Base-by-base conservation (phyloP, 805 yeast species). In the Metschnikowia noctiluminum region DNA sequence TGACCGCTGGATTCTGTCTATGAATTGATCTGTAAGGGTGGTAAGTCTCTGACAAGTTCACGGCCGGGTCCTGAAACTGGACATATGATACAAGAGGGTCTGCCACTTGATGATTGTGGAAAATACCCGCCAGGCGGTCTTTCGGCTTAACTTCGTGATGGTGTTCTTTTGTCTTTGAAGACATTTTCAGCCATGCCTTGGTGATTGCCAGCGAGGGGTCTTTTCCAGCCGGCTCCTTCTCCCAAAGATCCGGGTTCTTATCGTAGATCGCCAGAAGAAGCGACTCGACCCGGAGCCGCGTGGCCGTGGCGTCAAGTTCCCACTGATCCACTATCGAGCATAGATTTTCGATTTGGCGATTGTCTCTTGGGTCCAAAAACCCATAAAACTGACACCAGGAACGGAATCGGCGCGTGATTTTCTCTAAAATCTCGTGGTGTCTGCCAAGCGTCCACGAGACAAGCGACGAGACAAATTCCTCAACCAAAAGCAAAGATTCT, bases 381-480 rank as follows among this genome's bases (percentile, higher is more conserved):
- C 78, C 78, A 35, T 70, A 70, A 27, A 58, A 46, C 30, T 54
- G 54, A 14, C 62, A 53, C 48, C 59, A 67, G 48, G 61, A 61
- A 11, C 45, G 34, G 35, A 69, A 36, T 34, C 68, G 60, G 5
- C 66, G 66, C 43, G 62, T 45, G 27, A 78, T 56, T 26, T 62
- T 57, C 28, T 63, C 54, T 46, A 60, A 64, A 2, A 72, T 62
- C 14, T 70, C 74, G 21, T 59, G 34, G 42, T 78, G 73, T 34
- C 71, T 67, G 52, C 64, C 69, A 36, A 76, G 58, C 1, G 71
- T 45, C 52, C 71, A 65, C 42, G 70, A 62, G 1, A 77, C 62
- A 12, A 79, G 49, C 44, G 66, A 65, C 40, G 70, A 76, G 10
- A 79, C 60, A 50, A 78, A 79, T 54, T 80, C 85, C 34, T 79